Evolutionary conservation across 163 green algal species (phyloP).

Genomic region (Scenedesmus sp.): DNA sequence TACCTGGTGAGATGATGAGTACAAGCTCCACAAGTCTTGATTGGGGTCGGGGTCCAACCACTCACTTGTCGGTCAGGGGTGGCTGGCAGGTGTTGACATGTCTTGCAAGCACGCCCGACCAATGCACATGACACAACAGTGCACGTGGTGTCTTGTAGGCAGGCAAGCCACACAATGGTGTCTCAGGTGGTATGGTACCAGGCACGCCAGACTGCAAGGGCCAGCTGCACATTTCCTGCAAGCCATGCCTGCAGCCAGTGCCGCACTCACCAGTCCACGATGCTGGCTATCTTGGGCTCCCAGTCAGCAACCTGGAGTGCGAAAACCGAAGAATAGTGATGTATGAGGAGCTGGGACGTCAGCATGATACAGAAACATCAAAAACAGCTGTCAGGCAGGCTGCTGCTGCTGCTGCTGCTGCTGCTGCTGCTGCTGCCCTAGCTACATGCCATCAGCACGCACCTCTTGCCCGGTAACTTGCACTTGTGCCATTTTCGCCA

Average conservation of each 20-base stretch:
- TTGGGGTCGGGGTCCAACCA: no score
- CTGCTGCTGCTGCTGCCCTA: neutral
- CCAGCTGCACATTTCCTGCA: neutral
- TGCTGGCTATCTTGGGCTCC: slow-evolving; percentile 80
- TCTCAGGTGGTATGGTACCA: no score
- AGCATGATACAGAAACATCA: neutral
- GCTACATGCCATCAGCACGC: neutral
- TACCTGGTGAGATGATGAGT: no score
- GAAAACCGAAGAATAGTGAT: neutral
- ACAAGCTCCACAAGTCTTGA: no score
- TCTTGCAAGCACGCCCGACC: no score
- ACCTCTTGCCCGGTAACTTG: slow-evolving; percentile 77
- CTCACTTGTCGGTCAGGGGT: no score
- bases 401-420: neutral
- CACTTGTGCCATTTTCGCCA: slow-evolving; percentile 81
- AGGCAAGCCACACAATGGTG: no score
- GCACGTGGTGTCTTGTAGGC: no score
- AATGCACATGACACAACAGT: no score
- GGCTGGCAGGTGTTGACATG: no score
- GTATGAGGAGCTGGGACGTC: neutral
- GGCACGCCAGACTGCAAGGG: no score
- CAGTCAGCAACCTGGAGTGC: slow-evolving; percentile 77
- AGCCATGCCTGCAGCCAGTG: neutral
- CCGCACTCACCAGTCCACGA: slow-evolving; percentile 81
- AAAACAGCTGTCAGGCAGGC: neutral